Conservation (phyloP, 352 stramenopile genomes). For the Phytophthora sojae region DNA sequence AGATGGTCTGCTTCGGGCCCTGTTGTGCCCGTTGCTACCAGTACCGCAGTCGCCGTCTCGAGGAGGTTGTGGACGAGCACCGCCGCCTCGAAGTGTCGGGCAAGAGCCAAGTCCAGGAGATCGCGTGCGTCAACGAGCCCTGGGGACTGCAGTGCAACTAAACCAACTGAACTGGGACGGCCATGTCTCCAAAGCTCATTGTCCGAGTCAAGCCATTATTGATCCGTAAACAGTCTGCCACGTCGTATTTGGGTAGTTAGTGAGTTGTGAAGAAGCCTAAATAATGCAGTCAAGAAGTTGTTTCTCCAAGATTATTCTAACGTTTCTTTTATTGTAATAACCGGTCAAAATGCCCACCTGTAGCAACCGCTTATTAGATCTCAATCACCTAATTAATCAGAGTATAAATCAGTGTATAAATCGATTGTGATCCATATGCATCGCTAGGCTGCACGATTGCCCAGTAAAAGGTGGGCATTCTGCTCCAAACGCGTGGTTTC, state of each 20-base stretch:
- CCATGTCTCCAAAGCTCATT: neutral
- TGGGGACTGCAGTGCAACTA: slow-evolving; percentile 11
- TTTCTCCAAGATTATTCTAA: neutral
- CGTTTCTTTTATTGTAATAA: too few relatives aligned
- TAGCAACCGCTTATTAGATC: too few relatives aligned
- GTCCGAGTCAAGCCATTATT: neutral
- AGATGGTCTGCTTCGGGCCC: neutral
- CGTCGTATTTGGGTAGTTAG: neutral
- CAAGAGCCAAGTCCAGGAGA: slow-evolving; percentile 3
- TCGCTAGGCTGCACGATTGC: too few relatives aligned
- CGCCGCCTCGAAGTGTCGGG: slow-evolving; percentile 10
- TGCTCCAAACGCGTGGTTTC: too few relatives aligned
- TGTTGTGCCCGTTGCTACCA: neutral
- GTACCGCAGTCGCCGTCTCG: neutral
- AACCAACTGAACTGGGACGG: neutral
- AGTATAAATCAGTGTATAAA: too few relatives aligned
- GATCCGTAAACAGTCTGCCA: neutral
- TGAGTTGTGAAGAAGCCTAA: neutral
- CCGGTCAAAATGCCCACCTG: too few relatives aligned
- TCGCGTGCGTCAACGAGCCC: neutral
- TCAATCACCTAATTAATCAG: too few relatives aligned
- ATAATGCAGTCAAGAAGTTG: neutral
- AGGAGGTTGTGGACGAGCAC: slow-evolving; percentile 7
- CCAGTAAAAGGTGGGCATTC: too few relatives aligned
- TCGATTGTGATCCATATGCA: too few relatives aligned